Conservation (phyloP, 768 basidiomycete genomes). For the Psilocybe sp. region DNA sequence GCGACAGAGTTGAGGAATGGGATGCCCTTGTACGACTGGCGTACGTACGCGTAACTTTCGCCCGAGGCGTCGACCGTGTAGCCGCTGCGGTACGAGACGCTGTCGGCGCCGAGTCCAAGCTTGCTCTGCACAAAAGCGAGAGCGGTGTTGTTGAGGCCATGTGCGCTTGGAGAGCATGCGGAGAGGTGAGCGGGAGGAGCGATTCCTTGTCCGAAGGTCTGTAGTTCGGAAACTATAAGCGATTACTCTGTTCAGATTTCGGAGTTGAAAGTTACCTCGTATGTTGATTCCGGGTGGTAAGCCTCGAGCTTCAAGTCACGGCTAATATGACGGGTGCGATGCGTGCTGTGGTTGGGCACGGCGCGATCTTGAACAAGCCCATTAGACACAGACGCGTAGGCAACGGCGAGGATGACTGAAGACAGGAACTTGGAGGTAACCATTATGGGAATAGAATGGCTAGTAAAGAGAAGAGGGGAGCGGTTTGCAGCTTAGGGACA, state of each 20-base stretch:
- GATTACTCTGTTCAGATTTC: background rate
- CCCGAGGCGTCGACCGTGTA: slow-evolving; percentile 8
- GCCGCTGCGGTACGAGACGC: slow-evolving; percentile 12
- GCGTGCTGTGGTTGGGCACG: slow-evolving; percentile 18
- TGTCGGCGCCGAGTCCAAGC: slow-evolving; percentile 17
- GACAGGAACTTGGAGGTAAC: slow-evolving; percentile 22
- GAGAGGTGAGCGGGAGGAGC: slow-evolving; percentile 15
- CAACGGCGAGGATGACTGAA: slow-evolving; percentile 22
- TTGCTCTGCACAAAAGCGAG: slow-evolving; percentile 19
- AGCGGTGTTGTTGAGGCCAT: slow-evolving; percentile 16
- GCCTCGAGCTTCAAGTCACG: slow-evolving; percentile 21
- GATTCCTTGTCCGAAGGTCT: slow-evolving; percentile 27
- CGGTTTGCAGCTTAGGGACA: no score
- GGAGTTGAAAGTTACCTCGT: slow-evolving; percentile 15
- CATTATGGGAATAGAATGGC: slow-evolving; percentile 10
- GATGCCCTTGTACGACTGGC: slow-evolving; percentile 16
- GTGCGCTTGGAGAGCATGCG: slow-evolving; percentile 7
- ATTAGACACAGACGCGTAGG: slow-evolving; percentile 13
- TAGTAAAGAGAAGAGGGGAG: background rate
- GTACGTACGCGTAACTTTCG: slow-evolving; percentile 15
- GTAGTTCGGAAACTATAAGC: background rate
- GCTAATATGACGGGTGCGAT: slow-evolving; percentile 20
- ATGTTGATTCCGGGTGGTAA: slow-evolving; percentile 23
- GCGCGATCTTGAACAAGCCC: slow-evolving; percentile 1
- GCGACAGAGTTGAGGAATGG: slow-evolving; percentile 30